Conservation (phyloP, 768 basidiomycete genomes). For the Omphalotus guepiniiformis region DNA sequence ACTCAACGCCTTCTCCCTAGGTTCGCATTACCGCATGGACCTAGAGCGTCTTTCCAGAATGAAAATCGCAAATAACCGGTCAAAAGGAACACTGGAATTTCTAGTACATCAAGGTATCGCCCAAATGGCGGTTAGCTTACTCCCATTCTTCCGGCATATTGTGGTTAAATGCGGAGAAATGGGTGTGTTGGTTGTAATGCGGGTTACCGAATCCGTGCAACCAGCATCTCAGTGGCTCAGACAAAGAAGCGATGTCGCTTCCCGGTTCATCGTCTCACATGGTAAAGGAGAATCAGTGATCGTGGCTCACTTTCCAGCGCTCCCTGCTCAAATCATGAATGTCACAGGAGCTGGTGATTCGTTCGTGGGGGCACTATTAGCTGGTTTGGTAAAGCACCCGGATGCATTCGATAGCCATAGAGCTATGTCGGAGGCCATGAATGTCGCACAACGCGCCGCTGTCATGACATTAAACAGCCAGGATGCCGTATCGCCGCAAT, state of each 20-base stretch:
- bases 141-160: slow-evolving; percentile 82
- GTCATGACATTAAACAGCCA: slow-evolving; percentile 52
- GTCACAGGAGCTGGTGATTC: slow-evolving; percentile 94
- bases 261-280: slow-evolving; percentile 49
- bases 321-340: slow-evolving; percentile 48
- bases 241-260: slow-evolving; percentile 40
- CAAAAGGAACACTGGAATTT: slow-evolving; percentile 51
- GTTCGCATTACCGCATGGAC: slow-evolving; percentile 59
- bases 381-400: slow-evolving; percentile 47
- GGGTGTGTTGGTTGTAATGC: slow-evolving; percentile 65
- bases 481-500: slow-evolving; percentile 60
- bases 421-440: slow-evolving; percentile 41
- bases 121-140: slow-evolving; percentile 76
- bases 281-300: slow-evolving; percentile 52
- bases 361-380: slow-evolving; percentile 80
- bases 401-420: slow-evolving; percentile 41
- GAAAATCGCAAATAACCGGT: slow-evolving; percentile 35
- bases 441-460: slow-evolving; percentile 62
- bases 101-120: slow-evolving; percentile 66
- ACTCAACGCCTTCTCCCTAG: slow-evolving; percentile 63
- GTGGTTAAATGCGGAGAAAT: slow-evolving; percentile 80
- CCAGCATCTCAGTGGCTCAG: slow-evolving; percentile 45
- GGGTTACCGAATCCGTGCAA: slow-evolving; percentile 37
- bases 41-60: slow-evolving; percentile 56
- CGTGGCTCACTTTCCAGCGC: slow-evolving; percentile 70